phyloP scores from a whole-genome alignment of 768 basidiomycete species.

The Xanthoconium stramineum region DNA sequence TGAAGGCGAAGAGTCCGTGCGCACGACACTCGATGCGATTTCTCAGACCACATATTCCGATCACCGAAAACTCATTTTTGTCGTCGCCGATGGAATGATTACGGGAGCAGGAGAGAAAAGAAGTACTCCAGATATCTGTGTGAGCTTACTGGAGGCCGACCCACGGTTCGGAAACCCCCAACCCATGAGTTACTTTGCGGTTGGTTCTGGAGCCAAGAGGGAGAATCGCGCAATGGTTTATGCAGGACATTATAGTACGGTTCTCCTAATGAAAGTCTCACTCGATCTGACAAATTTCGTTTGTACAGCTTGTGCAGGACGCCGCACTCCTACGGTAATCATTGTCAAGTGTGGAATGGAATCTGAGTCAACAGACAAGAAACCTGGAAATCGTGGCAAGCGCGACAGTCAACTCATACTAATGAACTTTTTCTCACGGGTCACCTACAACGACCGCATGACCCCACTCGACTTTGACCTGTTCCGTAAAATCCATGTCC shows the following conservation, averaged over 20 bases:
- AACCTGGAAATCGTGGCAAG: conserved; percentile 97
- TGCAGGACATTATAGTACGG: conserved; percentile 98
- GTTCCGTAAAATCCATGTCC: conserved; percentile 91
- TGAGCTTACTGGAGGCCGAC: conserved; percentile 86
- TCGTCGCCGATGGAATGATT: conserved; percentile 98
- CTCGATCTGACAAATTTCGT: background rate
- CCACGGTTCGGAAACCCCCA: conserved; percentile 93
- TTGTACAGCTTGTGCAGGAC: conserved; percentile 69
- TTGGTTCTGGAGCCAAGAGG: conserved; percentile 84
- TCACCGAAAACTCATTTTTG: conserved; percentile 84
- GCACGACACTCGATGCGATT: conserved; percentile 91
- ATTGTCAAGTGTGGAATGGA: conserved; percentile 97
- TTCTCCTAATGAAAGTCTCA: background rate
- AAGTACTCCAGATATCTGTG: conserved; percentile 96
- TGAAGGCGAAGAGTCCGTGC: conserved; percentile 90
- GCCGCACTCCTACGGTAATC: conserved; percentile 90
- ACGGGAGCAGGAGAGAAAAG: conserved; percentile 95
- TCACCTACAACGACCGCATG: conserved; percentile 99
- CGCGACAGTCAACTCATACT: conserved; percentile 97
- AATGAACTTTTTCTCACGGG: conserved; percentile 99
- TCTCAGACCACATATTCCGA: conserved; percentile 91
- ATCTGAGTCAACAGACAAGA: conserved; percentile 78
- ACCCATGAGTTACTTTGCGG: conserved; percentile 90
- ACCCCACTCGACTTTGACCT: conserved; percentile 95
- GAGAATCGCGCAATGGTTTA: conserved; percentile 98